Evolutionary conservation across 441 rosid genomes (phyloP), one percentile per base, ranked within the genome.

Genomic region (Gossypium davidsonii): DNA sequence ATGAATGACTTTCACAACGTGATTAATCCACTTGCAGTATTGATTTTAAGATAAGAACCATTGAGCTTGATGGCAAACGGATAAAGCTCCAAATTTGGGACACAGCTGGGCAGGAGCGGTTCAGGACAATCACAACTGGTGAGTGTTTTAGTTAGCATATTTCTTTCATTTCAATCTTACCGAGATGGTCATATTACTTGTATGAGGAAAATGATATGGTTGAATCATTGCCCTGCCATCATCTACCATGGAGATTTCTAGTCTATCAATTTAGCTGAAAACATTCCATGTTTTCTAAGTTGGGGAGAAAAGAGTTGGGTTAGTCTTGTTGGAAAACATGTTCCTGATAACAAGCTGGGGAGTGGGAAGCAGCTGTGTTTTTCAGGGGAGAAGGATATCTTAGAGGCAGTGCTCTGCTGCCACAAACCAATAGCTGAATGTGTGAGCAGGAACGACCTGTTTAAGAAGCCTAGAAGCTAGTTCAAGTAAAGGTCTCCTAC

Each of bases 11-110:
- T 74, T 46, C 14, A 26, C 44, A 21, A n/a, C 15, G n/a, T 12
- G 34, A 62, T 72, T 64, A 26, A 1, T 66, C 58, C 52, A 12
- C 65, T 15, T 73, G 77, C 85, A 90, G 92, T 12, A 90, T 90
- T 80, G 94, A 90, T 79, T 90, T 90, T 79, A 90, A 90, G 86
- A 88, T 90, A 83, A 83, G 92, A 78, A 90, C 92, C 74, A 85
- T 89, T 76, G 94, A 89, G 79, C 91, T 89, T 70, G 91, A 89
- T 85, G 87, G 90, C 28, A 89, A 89, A 75, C 85, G 90, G 53
- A 87, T 89, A 79, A 89, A 89, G 81, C 91, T 89, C 52, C 94
- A 89, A 80, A 89, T 89, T 78, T 89, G 91, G 90, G 94, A 89
- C 49, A 89, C 94, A 51, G 94, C 94, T 78, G 94, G 94, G 74